These are phyloP conservation scores for Pythium grandisporangium DNA, from an alignment of 352 stramenopile species.

Conservation along the genomic window DNA sequence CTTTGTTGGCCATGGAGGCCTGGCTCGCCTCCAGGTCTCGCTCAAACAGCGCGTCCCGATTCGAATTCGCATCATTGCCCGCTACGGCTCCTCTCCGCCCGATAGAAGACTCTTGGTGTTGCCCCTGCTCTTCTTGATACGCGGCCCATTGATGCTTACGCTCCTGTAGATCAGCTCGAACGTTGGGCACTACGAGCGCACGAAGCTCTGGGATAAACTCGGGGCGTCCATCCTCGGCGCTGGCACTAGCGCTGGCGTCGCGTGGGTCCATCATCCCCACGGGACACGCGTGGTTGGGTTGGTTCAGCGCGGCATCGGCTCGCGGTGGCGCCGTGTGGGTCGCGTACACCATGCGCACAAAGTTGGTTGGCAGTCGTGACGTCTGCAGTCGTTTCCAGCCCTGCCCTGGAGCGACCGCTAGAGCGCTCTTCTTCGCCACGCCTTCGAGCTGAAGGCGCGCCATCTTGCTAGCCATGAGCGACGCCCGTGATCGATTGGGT, in stretches of 20 bases:
- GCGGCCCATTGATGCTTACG: constrained; percentile 43
- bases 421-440: no score
- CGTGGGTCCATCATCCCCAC: constrained; percentile 63
- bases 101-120: no score
- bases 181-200: constrained; percentile 42
- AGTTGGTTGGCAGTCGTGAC: constrained; percentile 38
- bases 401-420: constrained; percentile 27
- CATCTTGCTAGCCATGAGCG: constrained; percentile 46
- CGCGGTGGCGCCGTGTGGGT: constrained; percentile 44
- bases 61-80: no score
- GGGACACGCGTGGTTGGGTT: constrained; percentile 47
- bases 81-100: no score
- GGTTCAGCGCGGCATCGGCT: constrained; percentile 54
- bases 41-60: constrained; percentile 39
- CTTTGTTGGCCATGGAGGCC: constrained; percentile 30
- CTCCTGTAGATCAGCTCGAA: constrained; percentile 44
- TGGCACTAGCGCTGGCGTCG: constrained; percentile 43
- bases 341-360: constrained; percentile 48
- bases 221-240: constrained; percentile 44
- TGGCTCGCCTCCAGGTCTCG: constrained; percentile 19
- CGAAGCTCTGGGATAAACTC: constrained; percentile 56
- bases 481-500: constrained; percentile 33
- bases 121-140: no score
- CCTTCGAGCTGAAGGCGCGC: constrained; percentile 41
- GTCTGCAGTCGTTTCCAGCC: constrained; percentile 71